Percentiles rank a stretch among this genome's conserved stretches.
phyloP scores from a whole-genome alignment of 2,329 filamentous ascomycete genomes.

The Pseudogymnoascus sp. region DNA sequence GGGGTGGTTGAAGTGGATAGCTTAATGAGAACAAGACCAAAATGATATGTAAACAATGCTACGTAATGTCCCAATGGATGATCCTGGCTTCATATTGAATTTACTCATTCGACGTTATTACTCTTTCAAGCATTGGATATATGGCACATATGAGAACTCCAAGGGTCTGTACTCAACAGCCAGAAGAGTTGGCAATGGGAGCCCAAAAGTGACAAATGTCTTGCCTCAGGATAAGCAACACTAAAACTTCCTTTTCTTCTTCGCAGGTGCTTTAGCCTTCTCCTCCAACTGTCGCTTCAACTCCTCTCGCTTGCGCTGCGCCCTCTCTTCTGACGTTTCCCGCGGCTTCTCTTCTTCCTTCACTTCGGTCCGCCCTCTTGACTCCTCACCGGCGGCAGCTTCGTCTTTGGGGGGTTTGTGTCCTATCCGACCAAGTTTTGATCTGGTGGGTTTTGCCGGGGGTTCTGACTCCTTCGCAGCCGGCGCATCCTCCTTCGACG shows the following conservation, averaged over 20 bases:
- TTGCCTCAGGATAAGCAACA: not conserved
- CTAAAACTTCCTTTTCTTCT: conserved; percentile 30
- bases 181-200: too few relatives aligned
- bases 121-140: not conserved
- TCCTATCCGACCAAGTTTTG: conserved; percentile 21
- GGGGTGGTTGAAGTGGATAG: not conserved
- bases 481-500: not conserved
- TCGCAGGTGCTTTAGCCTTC: conserved; percentile 25
- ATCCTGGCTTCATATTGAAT: not conserved
- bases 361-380: conserved; percentile 16
- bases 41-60: not conserved
- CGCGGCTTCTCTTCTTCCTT: conserved; percentile 12
- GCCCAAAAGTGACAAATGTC: not conserved
- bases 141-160: not conserved
- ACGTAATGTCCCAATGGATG: not conserved
- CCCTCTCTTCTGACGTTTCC: conserved; percentile 26
- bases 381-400: conserved; percentile 12
- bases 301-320: conserved; percentile 24
- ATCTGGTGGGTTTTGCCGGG: conserved; percentile 14
- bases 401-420: conserved; percentile 14
- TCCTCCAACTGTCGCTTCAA: conserved; percentile 26
- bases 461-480: conserved; percentile 10
- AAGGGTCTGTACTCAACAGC: too few relatives aligned
- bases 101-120: too few relatives aligned
- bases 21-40: not conserved